Percentiles rank a stretch among this genome's conserved stretches.
Evolutionary conservation across 805 yeast species (phyloP).

Genomic region (Starmerella vaccinii): DNA sequence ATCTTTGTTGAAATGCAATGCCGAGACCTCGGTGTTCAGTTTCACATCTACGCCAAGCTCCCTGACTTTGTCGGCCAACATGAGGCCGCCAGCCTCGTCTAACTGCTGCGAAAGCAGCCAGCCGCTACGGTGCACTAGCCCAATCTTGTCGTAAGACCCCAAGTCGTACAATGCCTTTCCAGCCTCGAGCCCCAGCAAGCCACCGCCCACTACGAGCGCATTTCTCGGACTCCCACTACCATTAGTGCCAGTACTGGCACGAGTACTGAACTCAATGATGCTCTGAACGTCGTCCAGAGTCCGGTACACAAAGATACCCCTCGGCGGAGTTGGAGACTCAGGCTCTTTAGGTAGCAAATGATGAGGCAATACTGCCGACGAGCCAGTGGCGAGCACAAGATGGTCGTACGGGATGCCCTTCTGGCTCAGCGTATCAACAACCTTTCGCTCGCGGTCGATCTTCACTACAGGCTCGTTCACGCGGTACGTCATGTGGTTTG

Average conservation of each 20-base stretch:
- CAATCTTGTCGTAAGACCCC: conserved; percentile 28
- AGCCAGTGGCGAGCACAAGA: conserved; percentile 32
- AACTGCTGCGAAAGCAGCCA: conserved; percentile 34
- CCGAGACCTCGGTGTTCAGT: conserved; percentile 41
- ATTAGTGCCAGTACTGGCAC: conserved; percentile 31
- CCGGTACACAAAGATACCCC: conserved; percentile 32
- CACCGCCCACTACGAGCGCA: conserved; percentile 93
- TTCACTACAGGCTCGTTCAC: conserved; percentile 16
- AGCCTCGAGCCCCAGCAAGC: conserved; percentile 36
- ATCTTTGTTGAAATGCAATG: conserved; percentile 35
- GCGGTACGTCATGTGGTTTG: conserved; percentile 20
- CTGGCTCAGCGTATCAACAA: conserved; percentile 13
- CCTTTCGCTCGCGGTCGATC: conserved; percentile 11
- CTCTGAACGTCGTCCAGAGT: conserved; percentile 32
- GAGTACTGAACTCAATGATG: conserved; percentile 27
- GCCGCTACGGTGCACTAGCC: conserved; percentile 31
- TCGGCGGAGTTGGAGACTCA: neutral
- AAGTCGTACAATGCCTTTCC: conserved; percentile 33
- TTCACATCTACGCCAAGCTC: conserved; percentile 45
- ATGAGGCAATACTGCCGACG: conserved; percentile 29
- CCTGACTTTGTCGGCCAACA: conserved; percentile 39
- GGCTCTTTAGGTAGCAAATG: conserved; percentile 12
- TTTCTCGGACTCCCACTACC: no score
- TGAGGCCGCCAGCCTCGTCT: conserved; percentile 32
- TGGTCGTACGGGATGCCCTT: conserved; percentile 27